Conservation (phyloP, 2,329 filamentous ascomycete genomes). For the Diplodia corticola region DNA sequence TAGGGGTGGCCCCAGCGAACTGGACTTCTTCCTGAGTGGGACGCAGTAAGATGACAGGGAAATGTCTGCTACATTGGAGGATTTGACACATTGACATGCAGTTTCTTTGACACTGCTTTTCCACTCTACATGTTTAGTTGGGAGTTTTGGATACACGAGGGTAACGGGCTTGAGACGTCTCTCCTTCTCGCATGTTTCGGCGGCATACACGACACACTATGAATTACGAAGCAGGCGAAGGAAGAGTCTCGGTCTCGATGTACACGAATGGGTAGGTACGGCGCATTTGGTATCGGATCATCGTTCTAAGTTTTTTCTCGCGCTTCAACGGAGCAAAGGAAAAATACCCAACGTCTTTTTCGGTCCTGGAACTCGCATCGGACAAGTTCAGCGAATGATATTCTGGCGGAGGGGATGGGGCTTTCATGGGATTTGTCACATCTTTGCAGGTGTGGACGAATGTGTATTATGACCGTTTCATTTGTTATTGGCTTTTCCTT, state of each 20-base stretch:
- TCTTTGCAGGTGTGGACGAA: not conserved
- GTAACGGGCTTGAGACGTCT: not conserved
- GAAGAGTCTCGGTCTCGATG: not conserved
- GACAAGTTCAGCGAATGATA: not conserved
- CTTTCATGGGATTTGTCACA: not conserved
- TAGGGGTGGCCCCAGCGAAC: constrained; percentile 67
- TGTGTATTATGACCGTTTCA: constrained; percentile 15
- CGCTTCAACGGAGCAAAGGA: constrained; percentile 16
- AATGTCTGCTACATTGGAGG: not conserved
- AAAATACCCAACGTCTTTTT: constrained; percentile 8
- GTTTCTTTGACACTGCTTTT: not conserved
- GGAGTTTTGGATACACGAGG: not conserved
- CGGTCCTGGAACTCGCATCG: not conserved
- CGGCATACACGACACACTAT: not conserved
- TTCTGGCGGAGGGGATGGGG: not conserved
- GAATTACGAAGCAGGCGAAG: constrained; percentile 9
- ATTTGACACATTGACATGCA: not conserved
- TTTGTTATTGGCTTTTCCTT: constrained; percentile 2
- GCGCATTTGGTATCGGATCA: not conserved
- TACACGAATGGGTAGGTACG: not conserved
- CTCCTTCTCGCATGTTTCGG: constrained; percentile 1
- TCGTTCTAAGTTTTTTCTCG: not conserved
- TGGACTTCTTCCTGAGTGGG: constrained; percentile 70
- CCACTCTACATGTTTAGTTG: not conserved
- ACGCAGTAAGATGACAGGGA: not conserved